Base-by-base conservation (phyloP, 306 rosid genomes). In the Vigna mungo region DNA sequence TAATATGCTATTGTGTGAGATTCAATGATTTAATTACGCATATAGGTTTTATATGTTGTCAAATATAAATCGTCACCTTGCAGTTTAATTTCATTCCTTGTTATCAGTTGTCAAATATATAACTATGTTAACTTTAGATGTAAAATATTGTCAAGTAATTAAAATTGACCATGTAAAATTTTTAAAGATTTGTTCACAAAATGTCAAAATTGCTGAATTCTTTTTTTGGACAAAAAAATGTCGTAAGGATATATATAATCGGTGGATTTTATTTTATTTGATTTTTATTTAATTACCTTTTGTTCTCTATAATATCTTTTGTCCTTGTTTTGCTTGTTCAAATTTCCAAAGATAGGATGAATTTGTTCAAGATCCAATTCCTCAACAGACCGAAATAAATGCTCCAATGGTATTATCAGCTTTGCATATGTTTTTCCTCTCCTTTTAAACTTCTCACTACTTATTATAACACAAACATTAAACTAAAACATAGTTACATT, bases 271-370 rank as follows among this genome's bases (percentile, higher is more conserved):
- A 5, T 36, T 7, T 36, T 36, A 21, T 21, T 21, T 21, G 7
- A 36, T 6, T 6, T 36, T 23, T 7, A 7, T 6, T 36, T 36
- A 36, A 36, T 36, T 36, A 36, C 41, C 2, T 36, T 6, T 36
- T 6, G 39, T 39, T 62, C 49, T 43, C 39, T 54, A 30, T 6
- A 48, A 18, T 59, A 48, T 37, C 64, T 15, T 64, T 9, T 9
- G 39, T 36, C 80, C 76, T 58, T 74, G 56, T 48, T 81, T 81
- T 77, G 71, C 85, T 71, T 71, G 78, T 71, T 71, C 64, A 71
- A 77, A 54, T 36, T 44, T 46, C 82, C 82, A 20, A 4, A 77
- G 58, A 72, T 82, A 78, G 80, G 23, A 48, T 15, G 58, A 10
- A 44, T 63, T 53, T 63, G 75, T 71, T 77, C 78, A 71, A 77